Evolutionary conservation across 2,329 filamentous ascomycete genomes (phyloP).

Genomic region (Acephala macrosclerotiorum): DNA sequence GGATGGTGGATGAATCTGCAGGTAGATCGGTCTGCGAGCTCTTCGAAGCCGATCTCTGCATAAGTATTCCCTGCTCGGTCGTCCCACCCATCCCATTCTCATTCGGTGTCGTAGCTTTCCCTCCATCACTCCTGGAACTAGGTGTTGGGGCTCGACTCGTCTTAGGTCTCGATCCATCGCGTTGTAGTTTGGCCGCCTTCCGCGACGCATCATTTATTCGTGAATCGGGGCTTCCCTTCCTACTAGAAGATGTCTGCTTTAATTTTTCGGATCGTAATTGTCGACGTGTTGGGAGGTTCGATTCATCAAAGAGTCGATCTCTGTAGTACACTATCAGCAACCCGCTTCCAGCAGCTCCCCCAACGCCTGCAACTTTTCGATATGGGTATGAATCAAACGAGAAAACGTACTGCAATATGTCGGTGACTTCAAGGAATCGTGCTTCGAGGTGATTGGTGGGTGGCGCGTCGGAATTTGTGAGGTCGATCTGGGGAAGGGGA

Average conservation of each 20-base stretch:
- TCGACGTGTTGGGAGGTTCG: slow-evolving; percentile 58
- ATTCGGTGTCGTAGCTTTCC: slow-evolving; percentile 22
- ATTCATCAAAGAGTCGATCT: slow-evolving; percentile 58
- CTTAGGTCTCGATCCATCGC: slow-evolving; percentile 38
- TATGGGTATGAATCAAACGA: slow-evolving; percentile 32
- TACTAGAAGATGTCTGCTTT: slow-evolving; percentile 47
- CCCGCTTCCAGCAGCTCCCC: slow-evolving; percentile 27
- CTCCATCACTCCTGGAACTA: slow-evolving; percentile 32
- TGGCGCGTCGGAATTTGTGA: slow-evolving; percentile 64
- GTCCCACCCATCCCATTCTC: slow-evolving; percentile 21
- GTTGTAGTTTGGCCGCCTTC: slow-evolving; percentile 34
- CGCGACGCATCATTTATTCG: slow-evolving; percentile 28
- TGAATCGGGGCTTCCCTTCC: slow-evolving; percentile 35
- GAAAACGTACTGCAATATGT: slow-evolving; percentile 65
- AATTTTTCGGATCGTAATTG: slow-evolving; percentile 53
- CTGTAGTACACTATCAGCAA: slow-evolving; percentile 46
- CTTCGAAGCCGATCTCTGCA: slow-evolving; percentile 41
- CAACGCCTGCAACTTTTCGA: slow-evolving; percentile 30
- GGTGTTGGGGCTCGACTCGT: slow-evolving; percentile 39
- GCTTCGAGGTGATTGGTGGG: slow-evolving; percentile 59
- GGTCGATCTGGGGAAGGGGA: slow-evolving; percentile 63
- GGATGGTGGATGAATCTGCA: slow-evolving; percentile 32
- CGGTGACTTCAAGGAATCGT: slow-evolving; percentile 62
- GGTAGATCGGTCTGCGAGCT: slow-evolving; percentile 42
- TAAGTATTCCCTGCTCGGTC: slow-evolving; percentile 25